A percentile compares a stretch with the other conserved stretches of the same genome.
Evolutionary conservation across 768 basidiomycete species (phyloP).

Genomic region (Tulasnella calospora): DNA sequence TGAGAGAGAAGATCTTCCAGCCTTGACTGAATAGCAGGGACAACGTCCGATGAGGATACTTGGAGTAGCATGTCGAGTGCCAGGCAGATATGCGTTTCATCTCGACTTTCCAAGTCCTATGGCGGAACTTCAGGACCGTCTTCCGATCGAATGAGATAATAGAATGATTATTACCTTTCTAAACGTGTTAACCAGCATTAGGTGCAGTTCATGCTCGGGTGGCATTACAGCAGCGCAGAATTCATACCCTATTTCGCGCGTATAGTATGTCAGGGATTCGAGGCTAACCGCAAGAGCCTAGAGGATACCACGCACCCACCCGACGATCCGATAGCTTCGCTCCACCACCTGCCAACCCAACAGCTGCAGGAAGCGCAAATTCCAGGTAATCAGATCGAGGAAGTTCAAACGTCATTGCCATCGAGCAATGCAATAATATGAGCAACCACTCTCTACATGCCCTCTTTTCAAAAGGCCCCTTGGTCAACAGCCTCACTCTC

Average conservation of each 20-base stretch:
- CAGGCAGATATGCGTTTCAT: slow-evolving; percentile 56
- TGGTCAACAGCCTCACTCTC: neutral
- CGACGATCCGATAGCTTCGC: slow-evolving; percentile 45
- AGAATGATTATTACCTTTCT: slow-evolving; percentile 55
- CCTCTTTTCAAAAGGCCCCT: slow-evolving; percentile 42
- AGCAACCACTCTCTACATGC: slow-evolving; percentile 63
- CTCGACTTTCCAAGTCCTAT: slow-evolving; percentile 66
- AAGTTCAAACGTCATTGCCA: slow-evolving; percentile 35
- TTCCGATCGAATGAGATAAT: too few species aligned
- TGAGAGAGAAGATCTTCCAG: slow-evolving; percentile 64
- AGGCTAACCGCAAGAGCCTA: neutral
- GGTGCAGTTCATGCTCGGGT: slow-evolving; percentile 57
- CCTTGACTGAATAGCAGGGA: slow-evolving; percentile 68
- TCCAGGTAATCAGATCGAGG: slow-evolving; percentile 44
- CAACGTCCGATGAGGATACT: slow-evolving; percentile 57
- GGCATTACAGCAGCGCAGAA: slow-evolving; percentile 75
- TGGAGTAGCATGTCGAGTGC: slow-evolving; percentile 66
- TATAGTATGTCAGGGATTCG: slow-evolving; percentile 1
- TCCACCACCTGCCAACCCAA: slow-evolving; percentile 71
- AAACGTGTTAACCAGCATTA: slow-evolving; percentile 83
- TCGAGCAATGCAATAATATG: slow-evolving; percentile 64
- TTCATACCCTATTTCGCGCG: slow-evolving; percentile 54
- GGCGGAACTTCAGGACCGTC: neutral
- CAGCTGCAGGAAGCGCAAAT: slow-evolving; percentile 70
- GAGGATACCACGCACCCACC: slow-evolving; percentile 57